Evolutionary conservation across 495 filamentous ascomycete genomes (phyloP).

Genomic region (Talaromyces nanjingensis): DNA sequence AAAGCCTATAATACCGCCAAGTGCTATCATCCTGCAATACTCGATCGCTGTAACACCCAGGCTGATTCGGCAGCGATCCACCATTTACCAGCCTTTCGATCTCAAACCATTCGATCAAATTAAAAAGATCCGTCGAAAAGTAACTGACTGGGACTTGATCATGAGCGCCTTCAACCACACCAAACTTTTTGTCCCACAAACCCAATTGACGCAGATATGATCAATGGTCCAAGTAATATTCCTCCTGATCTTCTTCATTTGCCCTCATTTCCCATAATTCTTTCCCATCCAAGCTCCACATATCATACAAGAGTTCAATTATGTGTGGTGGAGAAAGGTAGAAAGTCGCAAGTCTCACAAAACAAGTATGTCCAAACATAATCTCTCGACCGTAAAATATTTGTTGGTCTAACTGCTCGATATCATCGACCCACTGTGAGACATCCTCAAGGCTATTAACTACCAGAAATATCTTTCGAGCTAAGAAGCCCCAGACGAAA

Average conservation of each 20-base stretch:
- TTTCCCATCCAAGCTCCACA: neutral
- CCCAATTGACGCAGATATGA: neutral
- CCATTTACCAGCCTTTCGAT: too few relatives aligned
- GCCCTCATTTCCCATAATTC: too few relatives aligned
- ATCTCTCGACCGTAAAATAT: neutral
- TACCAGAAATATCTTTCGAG: neutral
- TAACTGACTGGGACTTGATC: too few relatives aligned
- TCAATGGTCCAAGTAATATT: neutral
- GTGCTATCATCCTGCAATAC: too few relatives aligned
- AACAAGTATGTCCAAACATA: too few relatives aligned
- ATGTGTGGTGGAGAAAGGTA: neutral
- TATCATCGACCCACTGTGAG: neutral
- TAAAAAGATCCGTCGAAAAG: too few relatives aligned
- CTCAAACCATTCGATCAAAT: too few relatives aligned
- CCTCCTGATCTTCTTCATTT: too few relatives aligned
- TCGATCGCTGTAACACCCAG: too few relatives aligned
- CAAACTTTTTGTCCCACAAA: neutral
- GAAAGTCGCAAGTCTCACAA: neutral
- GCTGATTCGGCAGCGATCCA: too few relatives aligned
- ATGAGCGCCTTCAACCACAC: neutral
- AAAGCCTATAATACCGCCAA: too few relatives aligned
- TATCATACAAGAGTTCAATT: neutral
- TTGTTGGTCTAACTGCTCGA: neutral
- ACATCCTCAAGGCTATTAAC: neutral
- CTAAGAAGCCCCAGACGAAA: neutral